Evolutionary conservation across 2,329 filamentous ascomycete species (phyloP).

Genomic region (Xylaria sp.): DNA sequence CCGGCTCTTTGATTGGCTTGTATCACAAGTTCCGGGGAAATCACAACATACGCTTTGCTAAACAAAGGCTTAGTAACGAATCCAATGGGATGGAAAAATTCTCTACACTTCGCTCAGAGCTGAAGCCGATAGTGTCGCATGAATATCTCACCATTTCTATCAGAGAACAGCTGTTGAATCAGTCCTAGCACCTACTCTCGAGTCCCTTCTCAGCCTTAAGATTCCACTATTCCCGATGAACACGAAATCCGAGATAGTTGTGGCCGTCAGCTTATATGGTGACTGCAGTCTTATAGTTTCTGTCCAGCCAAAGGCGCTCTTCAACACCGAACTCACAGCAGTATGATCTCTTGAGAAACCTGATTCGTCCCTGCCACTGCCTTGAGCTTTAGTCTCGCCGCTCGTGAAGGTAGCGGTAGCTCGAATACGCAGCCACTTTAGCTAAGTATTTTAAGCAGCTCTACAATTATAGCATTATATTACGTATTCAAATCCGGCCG

Average conservation of each 20-base stretch:
- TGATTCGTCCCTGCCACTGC: slow-evolving; percentile 3
- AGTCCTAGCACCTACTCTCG: background rate
- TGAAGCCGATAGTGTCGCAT: background rate
- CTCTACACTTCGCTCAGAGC: background rate
- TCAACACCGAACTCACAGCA: background rate
- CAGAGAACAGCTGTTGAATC: background rate
- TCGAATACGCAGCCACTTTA: slow-evolving; percentile 18
- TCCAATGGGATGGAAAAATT: background rate
- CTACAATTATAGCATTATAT: slow-evolving; percentile 18
- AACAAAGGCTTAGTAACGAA: background rate
- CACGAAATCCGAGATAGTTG: background rate
- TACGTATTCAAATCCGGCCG: slow-evolving; percentile 28
- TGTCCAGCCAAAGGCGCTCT: background rate
- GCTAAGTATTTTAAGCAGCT: slow-evolving; percentile 7
- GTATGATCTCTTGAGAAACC: background rate
- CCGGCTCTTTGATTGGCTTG: background rate
- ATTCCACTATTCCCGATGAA: background rate
- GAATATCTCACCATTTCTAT: background rate
- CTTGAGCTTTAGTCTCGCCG: background rate
- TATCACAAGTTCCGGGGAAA: background rate
- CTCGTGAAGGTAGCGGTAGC: slow-evolving; percentile 4
- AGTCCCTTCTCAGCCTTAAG: background rate
- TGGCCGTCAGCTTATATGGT: slow-evolving; percentile 24
- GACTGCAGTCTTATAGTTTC: slow-evolving; percentile 14
- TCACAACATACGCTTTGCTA: background rate